Evolutionary conservation across 1,284 basidiomycete genomes (phyloP), one percentile per base, ranked within the genome.

Genomic region (Mycena citricolor): DNA sequence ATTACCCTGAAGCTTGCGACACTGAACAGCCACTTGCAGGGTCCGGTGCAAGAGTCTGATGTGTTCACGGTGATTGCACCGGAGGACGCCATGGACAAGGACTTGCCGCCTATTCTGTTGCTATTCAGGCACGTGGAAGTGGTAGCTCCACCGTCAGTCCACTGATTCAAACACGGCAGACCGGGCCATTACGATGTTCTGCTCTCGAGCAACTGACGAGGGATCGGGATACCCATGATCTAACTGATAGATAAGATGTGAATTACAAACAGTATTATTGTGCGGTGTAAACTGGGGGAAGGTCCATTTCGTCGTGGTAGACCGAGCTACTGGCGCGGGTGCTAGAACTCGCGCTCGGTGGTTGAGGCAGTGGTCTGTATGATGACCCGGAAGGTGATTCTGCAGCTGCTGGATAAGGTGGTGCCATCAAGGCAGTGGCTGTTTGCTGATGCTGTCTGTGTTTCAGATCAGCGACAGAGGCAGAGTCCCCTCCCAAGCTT

Each of bases 101-200:
- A 52, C 25, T 21, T 52, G 25, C 51, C 51, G 12, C 77, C 82
- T 5, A 65, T 88, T 5, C 69, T 76, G 25, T 62, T 93, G 49
- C 64, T 93, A 28, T 93, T 91, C 64, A 71, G 90, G 90, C 90
- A 56, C 46, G 79, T 63, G 21, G 26, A 10, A 12, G 17, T 22
- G n/a, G n/a, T n/a, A n/a, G 39, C 11, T 16, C 8, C 22, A 20
- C 37, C 36, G 7, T 40, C 45, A 16, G 19, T 32, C 11, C 17
- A 12, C 19, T 32, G 48, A 45, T 41, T 45, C 42, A 14, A 43
- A 16, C 13, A 13, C 51, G 47, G 0, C 51, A 85, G 86, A 31
- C 86, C 86, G 14, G 86, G 86, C 6, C 86, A 89, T 61, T 89
- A 84, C 61, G 86, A 89, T 64, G 81, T 87, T 34, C 65, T 88